Base-by-base conservation (phyloP, 2,329 filamentous ascomycete genomes). In the Trichoderma atroviride region DNA sequence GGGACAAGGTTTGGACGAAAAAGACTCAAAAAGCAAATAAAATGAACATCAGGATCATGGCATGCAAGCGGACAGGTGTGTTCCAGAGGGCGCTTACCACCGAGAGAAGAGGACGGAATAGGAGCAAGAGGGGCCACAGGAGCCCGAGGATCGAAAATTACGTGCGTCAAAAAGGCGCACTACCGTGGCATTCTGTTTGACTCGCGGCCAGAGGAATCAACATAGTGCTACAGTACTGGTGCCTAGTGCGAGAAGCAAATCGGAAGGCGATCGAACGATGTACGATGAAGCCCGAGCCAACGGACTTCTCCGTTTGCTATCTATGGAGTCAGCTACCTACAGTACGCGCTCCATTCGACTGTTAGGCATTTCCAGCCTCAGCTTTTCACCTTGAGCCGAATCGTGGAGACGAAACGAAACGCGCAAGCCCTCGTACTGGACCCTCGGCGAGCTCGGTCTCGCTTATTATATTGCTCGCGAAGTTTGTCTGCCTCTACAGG, bases 401-500 rank as follows among this genome's bases (percentile, higher is more conserved):
- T 67, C 63, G 63, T 58, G 63, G 63, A 59, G 63, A 59, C 53
- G 37, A 47, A 50, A 22, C 37, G 55, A 50, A 67, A 67, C 63
- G 63, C 63, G 63, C 63, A 57, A 59, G 63, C 63, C 37, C 43
- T 35, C 55, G 55, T 55, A 40, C 55, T 47, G 50, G 55, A 40
- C 53, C 43, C 33, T 29, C 55, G 37, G 40, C 22, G 22, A 47
- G 35, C 40, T 67, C 55, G 63, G 63, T 37, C 40, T 67, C 63
- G 63, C 63, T 52, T 67, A 35, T 10, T 19, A 3, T 55, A 43
- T 43, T 43, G 40, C 40, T 43, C 13, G 24, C 52, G 6, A 55
- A 19, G 22, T 57, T 37, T 63, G 31, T 37, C 16, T 43, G 40
- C 40, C 7, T 13, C 40, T n/a, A n/a, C 40, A 27, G 13, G 52